Percentiles rank a stretch among this genome's conserved stretches.
Evolutionary conservation across 495 filamentous ascomycete genomes (phyloP).

Genomic region (Immersiella caudata): DNA sequence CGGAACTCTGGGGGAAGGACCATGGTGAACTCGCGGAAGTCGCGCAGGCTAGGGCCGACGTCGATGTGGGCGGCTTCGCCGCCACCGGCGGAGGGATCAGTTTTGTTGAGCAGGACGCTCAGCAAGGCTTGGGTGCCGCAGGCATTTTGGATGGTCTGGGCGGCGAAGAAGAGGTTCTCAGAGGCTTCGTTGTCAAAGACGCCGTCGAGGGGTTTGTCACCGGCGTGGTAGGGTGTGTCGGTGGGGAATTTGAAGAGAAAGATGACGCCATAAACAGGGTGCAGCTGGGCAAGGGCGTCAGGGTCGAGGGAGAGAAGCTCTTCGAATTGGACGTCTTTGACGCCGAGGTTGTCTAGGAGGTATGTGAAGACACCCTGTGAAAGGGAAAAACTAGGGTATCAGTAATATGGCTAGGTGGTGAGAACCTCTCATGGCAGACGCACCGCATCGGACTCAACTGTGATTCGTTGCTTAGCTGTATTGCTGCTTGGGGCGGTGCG

Average conservation of each 20-base stretch:
- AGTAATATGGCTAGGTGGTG: slow-evolving; percentile 16
- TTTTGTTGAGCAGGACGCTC: slow-evolving; percentile 88
- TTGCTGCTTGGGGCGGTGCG: neutral
- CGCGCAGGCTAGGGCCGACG: slow-evolving; percentile 62
- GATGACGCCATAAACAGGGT: slow-evolving; percentile 93
- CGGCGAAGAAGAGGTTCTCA: slow-evolving; percentile 87
- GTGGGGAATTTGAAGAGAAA: slow-evolving; percentile 99
- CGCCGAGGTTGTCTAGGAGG: slow-evolving; percentile 87
- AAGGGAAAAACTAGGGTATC: neutral
- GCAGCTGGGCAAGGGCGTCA: slow-evolving; percentile 72
- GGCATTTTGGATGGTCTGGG: slow-evolving; percentile 98
- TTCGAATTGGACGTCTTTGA: slow-evolving; percentile 93
- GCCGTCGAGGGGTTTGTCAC: slow-evolving; percentile 72
- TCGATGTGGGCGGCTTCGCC: slow-evolving; percentile 40
- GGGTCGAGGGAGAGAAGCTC: slow-evolving; percentile 91
- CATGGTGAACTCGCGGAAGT: slow-evolving; percentile 90
- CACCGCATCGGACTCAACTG: slow-evolving; percentile 95
- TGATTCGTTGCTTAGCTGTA: slow-evolving; percentile 45
- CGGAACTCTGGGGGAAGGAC: slow-evolving; percentile 79
- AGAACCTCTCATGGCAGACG: slow-evolving; percentile 32
- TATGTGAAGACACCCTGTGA: slow-evolving; percentile 93
- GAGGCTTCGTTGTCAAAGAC: slow-evolving; percentile 73
- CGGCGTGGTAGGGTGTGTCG: slow-evolving; percentile 62
- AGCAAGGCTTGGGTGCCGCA: slow-evolving; percentile 97
- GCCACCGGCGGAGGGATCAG: slow-evolving; percentile 33